Evolutionary conservation across 306 rosid genomes (phyloP), one percentile per base, ranked within the genome.

Genomic region (Cyclanthera cordifolia): DNA sequence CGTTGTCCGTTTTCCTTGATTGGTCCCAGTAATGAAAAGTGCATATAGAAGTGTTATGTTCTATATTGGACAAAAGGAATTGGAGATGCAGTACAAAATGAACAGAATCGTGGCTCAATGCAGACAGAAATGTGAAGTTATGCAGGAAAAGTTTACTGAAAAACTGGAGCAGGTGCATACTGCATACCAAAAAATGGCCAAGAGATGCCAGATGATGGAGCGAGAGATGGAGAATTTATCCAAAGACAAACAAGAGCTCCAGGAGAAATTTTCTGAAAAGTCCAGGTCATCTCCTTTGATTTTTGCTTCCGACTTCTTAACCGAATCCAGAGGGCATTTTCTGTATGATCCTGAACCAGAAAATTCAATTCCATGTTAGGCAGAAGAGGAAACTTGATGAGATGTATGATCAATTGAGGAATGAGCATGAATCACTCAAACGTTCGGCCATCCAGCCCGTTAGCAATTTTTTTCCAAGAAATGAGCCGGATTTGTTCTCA

Each of bases 301-400:
- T 10, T 20, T 45, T 43, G 47, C 47, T 41, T 41, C 47, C 5
- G 0, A 41, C 13, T 41, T 8, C 47, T 41, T 4, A 41, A 8
- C 47, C n/a, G n/a, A n/a, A 10, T 43, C 48, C 48, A 2, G 48
- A 11, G 48, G 16, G 48, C 15, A 2, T 43, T 43, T 13, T 43
- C 48, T 53, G 75, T 50, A 67, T 12, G 34, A 53, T 61, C 51
- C 61, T 77, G 52, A 66, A 71, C 37, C 41, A 54, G 53, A 54
- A 30, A 66, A 59, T 6, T 47, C 50, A 56, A 63, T 80, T 52
- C 56, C 52, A 66, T 78, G 61, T 59, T 87, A 94, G 99, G 84
- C 99, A 94, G 82, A 94, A 94, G 94, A 90, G 99, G 79, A 94
- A 94, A 83, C 79, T 94, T 72, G 99, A 94, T 77, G 99, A 94